Evolutionary conservation across 345 rosid species (phyloP), one percentile per base, ranked within the genome.

Genomic region (Acer yangbiense): DNA sequence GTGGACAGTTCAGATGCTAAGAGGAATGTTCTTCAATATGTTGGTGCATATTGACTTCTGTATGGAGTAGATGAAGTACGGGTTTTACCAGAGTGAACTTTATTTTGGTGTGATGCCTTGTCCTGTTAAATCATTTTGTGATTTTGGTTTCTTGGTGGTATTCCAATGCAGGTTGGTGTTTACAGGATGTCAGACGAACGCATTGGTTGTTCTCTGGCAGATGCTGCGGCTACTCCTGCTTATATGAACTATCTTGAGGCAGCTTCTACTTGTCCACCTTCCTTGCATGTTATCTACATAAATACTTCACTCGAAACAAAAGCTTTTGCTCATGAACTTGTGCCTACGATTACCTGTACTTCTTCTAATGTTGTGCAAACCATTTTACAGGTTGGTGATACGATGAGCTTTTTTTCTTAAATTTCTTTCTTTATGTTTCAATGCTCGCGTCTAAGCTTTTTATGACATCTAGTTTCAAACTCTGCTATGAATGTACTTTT

Each of bases 331-430:
- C 98, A 96, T 48, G 99, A 96, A 86, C 90, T 96, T 79, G 97
- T 96, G 75, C 98, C 99, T 71, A 94, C 98, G 39, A 92, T 96
- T 79, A 96, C 99, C 43, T 96, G 98, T 79, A 96, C 98, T 77
- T 96, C 98, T 76, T 96, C 98, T 44, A 96, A 96, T 74, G 98
- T 92, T 65, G 95, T 96, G 77, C 98, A 92, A 83, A 96, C 98
- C 35, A 85, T 94, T 80, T 84, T 94, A 70, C 98, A 96, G 98
- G 99, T 96, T 68, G 74, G 86, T 85, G 55, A 65, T 75, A 70
- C 27, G 52, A 39, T 48, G 3, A 65, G 44, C n/a, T 32, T 74
- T n/a, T 58, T 25, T 60, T 29, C 32, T 29, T 29, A 29, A 29
- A 29, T 29, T 29, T 29, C 3, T 29, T 29, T 29, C 32, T 29